A percentile compares a stretch with the other conserved stretches of the same genome.
phyloP scores from a whole-genome alignment of 169 alveolate species.

The Cryptosporidium sp. region DNA sequence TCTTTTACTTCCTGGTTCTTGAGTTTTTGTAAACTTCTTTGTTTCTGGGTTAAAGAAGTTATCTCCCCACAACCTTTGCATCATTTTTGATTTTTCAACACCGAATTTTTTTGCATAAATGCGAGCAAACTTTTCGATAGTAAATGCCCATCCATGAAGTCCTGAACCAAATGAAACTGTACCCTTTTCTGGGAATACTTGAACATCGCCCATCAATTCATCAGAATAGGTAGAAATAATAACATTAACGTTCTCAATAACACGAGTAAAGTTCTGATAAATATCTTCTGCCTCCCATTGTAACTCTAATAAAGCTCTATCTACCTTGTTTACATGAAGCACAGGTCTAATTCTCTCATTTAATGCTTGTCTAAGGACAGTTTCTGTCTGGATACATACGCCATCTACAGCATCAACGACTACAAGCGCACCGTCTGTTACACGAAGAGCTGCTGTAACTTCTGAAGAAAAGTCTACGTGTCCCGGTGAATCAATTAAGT shows the following conservation, averaged over 20 bases:
- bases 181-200: constrained; percentile 96
- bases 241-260: constrained; percentile 97
- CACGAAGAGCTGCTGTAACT: constrained; percentile 99
- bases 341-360: constrained; percentile 98
- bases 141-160: constrained; percentile 99
- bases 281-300: constrained; percentile 98
- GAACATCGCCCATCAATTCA: constrained; percentile 96
- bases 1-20: constrained; percentile 89
- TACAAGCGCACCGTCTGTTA: constrained; percentile 99
- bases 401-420: constrained; percentile 99
- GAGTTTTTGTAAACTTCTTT: constrained; percentile 94
- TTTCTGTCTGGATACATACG: constrained; percentile 98
- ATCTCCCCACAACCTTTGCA: constrained; percentile 99
- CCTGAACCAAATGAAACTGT: constrained; percentile 99
- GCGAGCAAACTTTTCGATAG: constrained; percentile 95
- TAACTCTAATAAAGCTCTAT: constrained; percentile 96
- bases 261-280: constrained; percentile 95
- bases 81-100: constrained; percentile 94
- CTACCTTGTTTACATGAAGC: constrained; percentile 98
- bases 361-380: constrained; percentile 99
- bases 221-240: constrained; percentile 96
- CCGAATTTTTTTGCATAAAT: constrained; percentile 96
- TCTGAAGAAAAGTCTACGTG: constrained; percentile 99
- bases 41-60: constrained; percentile 95
- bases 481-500: constrained; percentile 99